phyloP scores from a whole-genome alignment of 495 filamentous ascomycete genomes.

The Pseudomonodictys pantanalensis region DNA sequence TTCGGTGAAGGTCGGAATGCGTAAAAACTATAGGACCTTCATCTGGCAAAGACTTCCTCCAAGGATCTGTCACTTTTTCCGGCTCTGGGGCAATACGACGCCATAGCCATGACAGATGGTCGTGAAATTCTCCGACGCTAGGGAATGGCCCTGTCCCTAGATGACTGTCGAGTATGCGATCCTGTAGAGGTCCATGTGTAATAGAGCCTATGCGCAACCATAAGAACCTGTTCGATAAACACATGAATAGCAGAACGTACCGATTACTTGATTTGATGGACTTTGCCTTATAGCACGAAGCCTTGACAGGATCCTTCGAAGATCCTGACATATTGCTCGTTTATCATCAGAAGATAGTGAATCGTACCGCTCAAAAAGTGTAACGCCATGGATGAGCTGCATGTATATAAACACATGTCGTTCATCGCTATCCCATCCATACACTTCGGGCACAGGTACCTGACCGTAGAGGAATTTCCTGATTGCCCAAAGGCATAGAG shows the following conservation, averaged over 20 bases:
- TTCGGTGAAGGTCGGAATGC: conserved; percentile 45
- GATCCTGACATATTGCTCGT: background rate
- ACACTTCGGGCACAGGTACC: conserved; percentile 50
- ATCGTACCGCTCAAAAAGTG: conserved; percentile 5
- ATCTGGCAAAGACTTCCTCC: conserved; percentile 23
- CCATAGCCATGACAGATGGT: conserved; percentile 26
- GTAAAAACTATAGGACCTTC: conserved; percentile 42
- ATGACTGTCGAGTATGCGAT: conserved; percentile 2
- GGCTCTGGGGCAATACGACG: conserved; percentile 11
- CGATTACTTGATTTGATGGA: conserved; percentile 5
- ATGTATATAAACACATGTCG: conserved; percentile 24
- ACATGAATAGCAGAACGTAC: background rate
- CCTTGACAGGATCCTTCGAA: background rate
- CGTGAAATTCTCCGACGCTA: conserved; percentile 19
- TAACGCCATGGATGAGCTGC: conserved; percentile 12
- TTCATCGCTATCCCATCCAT: conserved; percentile 46
- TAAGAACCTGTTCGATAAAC: conserved; percentile 1
- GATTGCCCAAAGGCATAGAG: conserved; percentile 47
- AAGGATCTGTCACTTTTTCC: conserved; percentile 20
- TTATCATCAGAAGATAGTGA: conserved; percentile 1
- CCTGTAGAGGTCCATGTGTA: background rate
- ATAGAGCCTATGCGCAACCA: conserved; percentile 8
- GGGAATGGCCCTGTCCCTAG: conserved; percentile 1
- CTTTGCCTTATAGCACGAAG: conserved; percentile 10
- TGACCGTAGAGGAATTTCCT: conserved; percentile 36